A percentile compares a stretch with the other conserved stretches of the same genome.
Evolutionary conservation across 208 protist species (phyloP).

Genomic region (Crithidia expoeki): DNA sequence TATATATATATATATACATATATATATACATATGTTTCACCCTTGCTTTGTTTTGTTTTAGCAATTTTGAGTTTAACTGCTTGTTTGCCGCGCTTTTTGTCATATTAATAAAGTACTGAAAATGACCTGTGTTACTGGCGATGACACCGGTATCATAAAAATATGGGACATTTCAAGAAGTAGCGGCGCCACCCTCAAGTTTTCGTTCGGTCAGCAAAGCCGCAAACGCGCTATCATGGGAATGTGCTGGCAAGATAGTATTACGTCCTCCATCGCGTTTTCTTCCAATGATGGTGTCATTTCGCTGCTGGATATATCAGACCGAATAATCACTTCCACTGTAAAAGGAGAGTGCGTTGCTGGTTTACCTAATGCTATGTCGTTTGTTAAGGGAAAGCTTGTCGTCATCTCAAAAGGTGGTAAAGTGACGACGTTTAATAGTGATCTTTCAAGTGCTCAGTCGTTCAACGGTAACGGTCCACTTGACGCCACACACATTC

Average conservation of each 20-base stretch:
- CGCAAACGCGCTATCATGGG: slow-evolving; percentile 62
- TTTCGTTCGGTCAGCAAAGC: slow-evolving; percentile 72
- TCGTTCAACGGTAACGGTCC: slow-evolving; percentile 51
- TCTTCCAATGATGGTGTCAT: slow-evolving; percentile 71
- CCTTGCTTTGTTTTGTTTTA: slow-evolving; percentile 10
- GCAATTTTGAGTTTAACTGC: neutral
- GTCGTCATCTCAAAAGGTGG: slow-evolving; percentile 55
- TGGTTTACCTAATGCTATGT: slow-evolving; percentile 60
- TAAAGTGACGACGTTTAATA: slow-evolving; percentile 44
- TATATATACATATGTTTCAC: too few relatives aligned
- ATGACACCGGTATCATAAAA: slow-evolving; percentile 85
- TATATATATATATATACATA: too few relatives aligned
- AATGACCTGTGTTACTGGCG: slow-evolving; percentile 85
- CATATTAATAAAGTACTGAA: slow-evolving; percentile 1
- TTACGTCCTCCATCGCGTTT: slow-evolving; percentile 57
- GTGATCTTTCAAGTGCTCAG: slow-evolving; percentile 26
- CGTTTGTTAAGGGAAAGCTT: slow-evolving; percentile 66
- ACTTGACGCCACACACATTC: slow-evolving; percentile 76
- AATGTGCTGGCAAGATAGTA: slow-evolving; percentile 78
- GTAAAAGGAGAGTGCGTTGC: slow-evolving; percentile 45
- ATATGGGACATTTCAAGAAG: slow-evolving; percentile 84
- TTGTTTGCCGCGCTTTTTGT: slow-evolving; percentile 13
- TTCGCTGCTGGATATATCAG: slow-evolving; percentile 49
- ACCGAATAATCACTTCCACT: slow-evolving; percentile 35
- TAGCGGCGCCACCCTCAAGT: slow-evolving; percentile 64